Conservation (phyloP, 2,329 filamentous ascomycete genomes). For the Trichoderma pleuroti region DNA sequence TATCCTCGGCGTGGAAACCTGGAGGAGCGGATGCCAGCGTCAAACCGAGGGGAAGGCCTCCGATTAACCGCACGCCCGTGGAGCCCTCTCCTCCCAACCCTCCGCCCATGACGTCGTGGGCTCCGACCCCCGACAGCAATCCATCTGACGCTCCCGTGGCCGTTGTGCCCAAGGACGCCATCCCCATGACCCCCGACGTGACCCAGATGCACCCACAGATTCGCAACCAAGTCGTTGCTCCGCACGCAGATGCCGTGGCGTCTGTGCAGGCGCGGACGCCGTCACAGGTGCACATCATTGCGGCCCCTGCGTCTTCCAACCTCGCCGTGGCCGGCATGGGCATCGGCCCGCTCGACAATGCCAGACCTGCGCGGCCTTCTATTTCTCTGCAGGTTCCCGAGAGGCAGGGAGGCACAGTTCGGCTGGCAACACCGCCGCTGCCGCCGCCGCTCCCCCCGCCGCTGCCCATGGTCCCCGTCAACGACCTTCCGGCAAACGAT, state of each 20-base stretch:
- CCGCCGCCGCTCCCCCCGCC: conserved; percentile 31
- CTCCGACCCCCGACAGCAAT: conserved; percentile 46
- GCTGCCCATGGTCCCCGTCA: conserved; percentile 50
- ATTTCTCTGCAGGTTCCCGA: conserved; percentile 45
- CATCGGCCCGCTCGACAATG: conserved; percentile 12
- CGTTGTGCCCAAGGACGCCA: not conserved
- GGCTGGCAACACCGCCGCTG: conserved; percentile 57
- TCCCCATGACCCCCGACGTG: not conserved
- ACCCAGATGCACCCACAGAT: conserved; percentile 8
- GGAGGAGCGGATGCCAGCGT: conserved; percentile 57
- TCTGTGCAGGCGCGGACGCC: not conserved
- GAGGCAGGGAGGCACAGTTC: conserved; percentile 56
- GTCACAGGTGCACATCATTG: not conserved
- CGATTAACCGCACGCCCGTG: conserved; percentile 58
- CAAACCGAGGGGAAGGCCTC: conserved; percentile 76
- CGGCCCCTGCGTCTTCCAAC: not conserved
- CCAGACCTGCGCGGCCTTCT: conserved; percentile 34
- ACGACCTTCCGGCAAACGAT: conserved; percentile 35
- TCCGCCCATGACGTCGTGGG: conserved; percentile 58
- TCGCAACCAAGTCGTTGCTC: conserved; percentile 7
- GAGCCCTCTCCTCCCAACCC: conserved; percentile 55
- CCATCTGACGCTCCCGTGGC: conserved; percentile 37
- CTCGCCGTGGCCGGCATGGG: not conserved
- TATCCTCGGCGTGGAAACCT: conserved; percentile 85
- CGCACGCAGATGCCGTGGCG: not conserved